Conservation (phyloP, 305 asterid genomes). For the Plantago coronopus region DNA sequence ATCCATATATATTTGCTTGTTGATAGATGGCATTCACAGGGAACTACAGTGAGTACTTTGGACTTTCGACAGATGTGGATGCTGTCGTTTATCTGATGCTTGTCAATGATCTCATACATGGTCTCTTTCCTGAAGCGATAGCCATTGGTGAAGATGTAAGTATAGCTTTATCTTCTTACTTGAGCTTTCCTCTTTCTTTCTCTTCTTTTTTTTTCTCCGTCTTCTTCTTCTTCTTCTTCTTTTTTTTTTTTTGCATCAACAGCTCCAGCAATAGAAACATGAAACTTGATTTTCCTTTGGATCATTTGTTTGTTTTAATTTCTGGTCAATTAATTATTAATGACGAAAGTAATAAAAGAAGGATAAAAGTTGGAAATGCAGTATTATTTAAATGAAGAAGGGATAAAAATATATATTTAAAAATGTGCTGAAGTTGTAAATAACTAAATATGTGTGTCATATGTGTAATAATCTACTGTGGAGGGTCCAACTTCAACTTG, state of each 20-base stretch:
- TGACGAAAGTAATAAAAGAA: too few relatives aligned
- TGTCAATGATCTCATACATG: conserved; percentile 91
- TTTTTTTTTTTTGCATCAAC: neutral
- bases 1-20: conserved; percentile 26
- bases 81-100: conserved; percentile 97
- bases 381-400: too few relatives aligned
- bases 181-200: neutral
- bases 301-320: neutral
- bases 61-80: conserved; percentile 85
- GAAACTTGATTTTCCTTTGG: neutral
- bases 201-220: neutral
- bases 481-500: too few relatives aligned
- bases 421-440: too few relatives aligned
- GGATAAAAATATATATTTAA: too few relatives aligned
- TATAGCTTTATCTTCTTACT: conserved; percentile 23
- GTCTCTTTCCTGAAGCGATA: conserved; percentile 88
- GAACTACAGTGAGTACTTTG: conserved; percentile 87
- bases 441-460: too few relatives aligned
- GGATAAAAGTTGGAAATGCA: too few relatives aligned
- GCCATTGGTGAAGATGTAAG: conserved; percentile 97
- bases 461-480: too few relatives aligned
- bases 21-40: conserved; percentile 85
- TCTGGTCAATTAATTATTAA: too few relatives aligned
- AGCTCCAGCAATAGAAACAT: neutral
- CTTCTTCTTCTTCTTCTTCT: too few relatives aligned